Evolutionary conservation across 768 basidiomycete genomes (phyloP), one percentile per base, ranked within the genome.

Genomic region (Lactarius sanguifluus): DNA sequence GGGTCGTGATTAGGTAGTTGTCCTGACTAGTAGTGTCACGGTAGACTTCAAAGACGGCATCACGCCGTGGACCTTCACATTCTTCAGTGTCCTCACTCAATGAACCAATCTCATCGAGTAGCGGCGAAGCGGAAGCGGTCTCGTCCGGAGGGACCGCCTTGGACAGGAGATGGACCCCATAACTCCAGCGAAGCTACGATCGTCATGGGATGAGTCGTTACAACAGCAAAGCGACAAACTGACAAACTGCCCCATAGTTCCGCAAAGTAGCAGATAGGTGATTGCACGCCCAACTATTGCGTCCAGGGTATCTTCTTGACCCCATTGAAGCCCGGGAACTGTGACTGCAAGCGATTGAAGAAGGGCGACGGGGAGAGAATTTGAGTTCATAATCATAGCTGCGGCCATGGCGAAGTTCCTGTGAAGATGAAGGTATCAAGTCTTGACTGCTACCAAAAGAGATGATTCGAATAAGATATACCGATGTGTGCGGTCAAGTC

Each of bases 211-310:
- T 43, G 15, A 40, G 40, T 13, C 62, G 32, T 43, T 16, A 16
- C 43, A n/a, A 23, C 59, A 47, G 47, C 10, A 43, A 47, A 58
- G 57, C 47, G n/a, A 43, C 61, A 25, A 20, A 82, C 89, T 71
- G 72, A 94, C 92, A 72, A 98, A 86, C 93, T 96, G 96, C 47
- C 97, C 97, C 40, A 98, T 82, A 0, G 96, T 97, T 64, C 92
- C 94, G 75, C 96, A 96, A 30, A 98, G 81, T 6, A 97, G 92
- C 55, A 96, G 83, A 73, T 96, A 96, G 0, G 90, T 91, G 62
- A 96, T 78, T 0, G 92, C 94, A 9, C 97, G 84, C 32, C 95
- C 96, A 28, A 98, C 83, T 92, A 96, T 98, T 23, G 89, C 86
- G 70, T 96, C 84, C 70, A 85, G 82, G 72, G 86, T 91, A 74